Conservation (phyloP, 2,329 filamentous ascomycete genomes). For the Fusarium decemcellulare region DNA sequence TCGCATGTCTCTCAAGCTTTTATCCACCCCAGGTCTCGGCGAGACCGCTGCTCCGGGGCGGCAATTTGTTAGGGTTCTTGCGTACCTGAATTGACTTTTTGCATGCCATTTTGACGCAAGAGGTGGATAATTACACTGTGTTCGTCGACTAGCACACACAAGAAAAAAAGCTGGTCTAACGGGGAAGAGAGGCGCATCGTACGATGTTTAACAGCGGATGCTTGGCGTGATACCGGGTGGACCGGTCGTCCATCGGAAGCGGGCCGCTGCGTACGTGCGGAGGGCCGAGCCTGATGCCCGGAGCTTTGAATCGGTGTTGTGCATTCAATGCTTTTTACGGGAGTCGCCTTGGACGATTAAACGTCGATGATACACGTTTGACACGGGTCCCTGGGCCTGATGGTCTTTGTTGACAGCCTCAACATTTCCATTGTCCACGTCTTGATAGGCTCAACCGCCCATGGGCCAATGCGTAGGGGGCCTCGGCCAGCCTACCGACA, state of each 20-base stretch:
- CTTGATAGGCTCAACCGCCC: neutral
- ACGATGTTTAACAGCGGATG: constrained; percentile 38
- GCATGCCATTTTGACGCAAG: neutral
- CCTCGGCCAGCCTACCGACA: neutral
- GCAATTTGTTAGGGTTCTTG: neutral
- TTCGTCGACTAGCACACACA: neutral
- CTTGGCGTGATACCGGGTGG: constrained; percentile 43
- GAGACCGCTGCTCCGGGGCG: constrained; percentile 6
- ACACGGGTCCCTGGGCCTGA: no score
- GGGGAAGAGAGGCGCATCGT: constrained; percentile 34
- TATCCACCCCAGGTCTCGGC: neutral
- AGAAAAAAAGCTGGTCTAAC: neutral
- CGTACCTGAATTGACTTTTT: neutral
- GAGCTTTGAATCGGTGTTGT: constrained; percentile 13
- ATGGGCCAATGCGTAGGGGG: constrained; percentile 3
- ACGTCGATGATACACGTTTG: no score
- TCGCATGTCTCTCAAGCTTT: constrained; percentile 7
- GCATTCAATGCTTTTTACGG: neutral
- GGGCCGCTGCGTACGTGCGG: constrained; percentile 38
- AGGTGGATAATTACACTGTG: constrained; percentile 4
- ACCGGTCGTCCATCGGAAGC: constrained; percentile 44
- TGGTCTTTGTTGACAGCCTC: neutral
- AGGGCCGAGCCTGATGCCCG: constrained; percentile 17
- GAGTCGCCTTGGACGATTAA: no score
- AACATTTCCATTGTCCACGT: constrained; percentile 12